Evolutionary conservation across 2,329 filamentous ascomycete genomes (phyloP).

Genomic region (Apiospora rasikravindrae): DNA sequence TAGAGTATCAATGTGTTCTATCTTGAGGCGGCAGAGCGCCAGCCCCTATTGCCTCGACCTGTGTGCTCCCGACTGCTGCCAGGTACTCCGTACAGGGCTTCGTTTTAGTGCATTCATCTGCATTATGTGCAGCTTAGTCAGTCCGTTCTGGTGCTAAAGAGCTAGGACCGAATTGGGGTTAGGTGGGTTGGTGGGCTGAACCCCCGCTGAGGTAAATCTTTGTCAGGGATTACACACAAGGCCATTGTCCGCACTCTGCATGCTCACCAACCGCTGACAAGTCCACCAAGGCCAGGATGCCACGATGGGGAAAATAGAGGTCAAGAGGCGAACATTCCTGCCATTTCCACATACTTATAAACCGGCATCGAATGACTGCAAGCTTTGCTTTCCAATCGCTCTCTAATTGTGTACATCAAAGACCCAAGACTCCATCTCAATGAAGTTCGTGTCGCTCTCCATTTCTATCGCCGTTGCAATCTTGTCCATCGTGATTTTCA

Average conservation of each 20-base stretch:
- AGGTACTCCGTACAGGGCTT: no score
- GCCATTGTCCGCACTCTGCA: background rate
- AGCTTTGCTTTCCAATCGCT: background rate
- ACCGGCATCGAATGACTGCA: background rate
- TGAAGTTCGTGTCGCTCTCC: slow-evolving; percentile 45
- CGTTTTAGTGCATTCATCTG: background rate
- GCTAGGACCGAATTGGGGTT: background rate
- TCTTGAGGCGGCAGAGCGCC: background rate
- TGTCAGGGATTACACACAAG: slow-evolving; percentile 17
- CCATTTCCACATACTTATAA: background rate
- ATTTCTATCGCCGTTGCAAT: slow-evolving; percentile 46
- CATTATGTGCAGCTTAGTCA: background rate
- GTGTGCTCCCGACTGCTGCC: background rate
- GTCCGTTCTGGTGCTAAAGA: background rate
- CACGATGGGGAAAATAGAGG: background rate
- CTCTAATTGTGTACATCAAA: background rate
- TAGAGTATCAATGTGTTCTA: background rate
- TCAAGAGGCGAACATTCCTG: slow-evolving; percentile 19
- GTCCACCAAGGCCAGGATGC: background rate
- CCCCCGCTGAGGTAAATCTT: slow-evolving; percentile 8
- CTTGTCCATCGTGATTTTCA: slow-evolving; percentile 42
- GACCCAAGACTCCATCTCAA: slow-evolving; percentile 30
- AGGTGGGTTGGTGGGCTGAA: background rate
- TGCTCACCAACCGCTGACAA: slow-evolving; percentile 20
- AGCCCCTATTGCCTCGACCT: background rate